Base-by-base conservation (phyloP, 352 stramenopile genomes). In the Phytophthora meadii region DNA sequence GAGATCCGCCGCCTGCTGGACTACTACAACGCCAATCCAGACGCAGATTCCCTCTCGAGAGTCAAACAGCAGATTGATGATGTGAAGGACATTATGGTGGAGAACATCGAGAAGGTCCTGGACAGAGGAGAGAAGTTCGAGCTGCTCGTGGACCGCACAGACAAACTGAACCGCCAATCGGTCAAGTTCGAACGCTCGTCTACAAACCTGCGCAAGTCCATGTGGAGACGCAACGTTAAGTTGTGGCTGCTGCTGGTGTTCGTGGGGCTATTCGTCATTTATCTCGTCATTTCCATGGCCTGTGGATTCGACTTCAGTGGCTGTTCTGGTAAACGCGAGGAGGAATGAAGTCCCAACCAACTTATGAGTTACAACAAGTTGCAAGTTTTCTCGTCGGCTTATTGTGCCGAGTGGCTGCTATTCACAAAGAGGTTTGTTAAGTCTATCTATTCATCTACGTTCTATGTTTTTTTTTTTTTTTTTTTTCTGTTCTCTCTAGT, bases 51-150 rank as follows among this genome's bases (percentile, higher is more conserved):
- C 56, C 89, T 99, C 55, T 91, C 87, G 25, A 69, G 79, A 3
- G 95, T 99, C 28, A 92, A 98, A 74, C 88, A 91, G 65, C 95
- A 99, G 82, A 95, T 99, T 54, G 96, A 99, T 68, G 93, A 98
- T 47, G 97, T 99, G 3, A 99, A 99, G 70, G 93, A 98, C 68
- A 92, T 98, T 52, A 99, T 99, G 96, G 91, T 99, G 32, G 90
- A 99, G 70, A 99, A 99, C 74, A 99, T 99, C 68, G 97, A 99
- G 57, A 98, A 98, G 72, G 93, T 99, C 30, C 78, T 99, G 58
- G 96, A 99, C 52, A 76, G 98, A 36, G 98, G 98, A 15, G 97
- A 99, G 73, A 99, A 99, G 69, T 99, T 99, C 75, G 98, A 99
- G 80, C 65, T 97, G 39, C 74, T 96, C 4, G 89, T 96, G 47